These are phyloP conservation scores for Xanthoconium purpureum DNA, from an alignment of 768 basidiomycete species.

Conservation along the genomic window DNA sequence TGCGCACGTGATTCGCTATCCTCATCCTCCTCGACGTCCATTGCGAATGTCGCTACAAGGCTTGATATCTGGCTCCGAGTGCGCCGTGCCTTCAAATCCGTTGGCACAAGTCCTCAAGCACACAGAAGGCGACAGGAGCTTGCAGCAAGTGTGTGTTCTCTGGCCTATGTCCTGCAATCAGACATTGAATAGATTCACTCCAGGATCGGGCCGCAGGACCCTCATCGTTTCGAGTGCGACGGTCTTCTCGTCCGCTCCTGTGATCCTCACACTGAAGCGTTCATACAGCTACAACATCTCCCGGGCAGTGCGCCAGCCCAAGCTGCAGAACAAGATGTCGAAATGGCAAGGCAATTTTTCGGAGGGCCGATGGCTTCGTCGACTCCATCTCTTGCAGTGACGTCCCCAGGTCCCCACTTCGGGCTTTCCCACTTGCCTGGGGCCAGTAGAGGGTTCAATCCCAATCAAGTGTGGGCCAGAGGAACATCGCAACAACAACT, in stretches of 20 bases:
- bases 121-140: conserved; percentile 80
- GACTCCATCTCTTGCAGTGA: conserved; percentile 35
- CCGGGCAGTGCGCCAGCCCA: conserved; percentile 52
- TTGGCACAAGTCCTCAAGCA: conserved; percentile 88
- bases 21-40: not conserved
- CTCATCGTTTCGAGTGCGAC: conserved; percentile 63
- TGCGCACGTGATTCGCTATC: conserved; percentile 17
- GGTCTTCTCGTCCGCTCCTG: not conserved
- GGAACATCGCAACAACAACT: conserved; percentile 45
- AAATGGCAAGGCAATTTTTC: conserved; percentile 80
- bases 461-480: conserved; percentile 52
- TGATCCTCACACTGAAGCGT: not conserved
- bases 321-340: conserved; percentile 63
- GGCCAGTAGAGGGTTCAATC: conserved; percentile 32
- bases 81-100: conserved; percentile 80
- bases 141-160: conserved; percentile 65
- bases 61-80: conserved; percentile 86
- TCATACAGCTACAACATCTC: conserved; percentile 66
- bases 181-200: not conserved
- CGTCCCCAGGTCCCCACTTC: conserved; percentile 30
- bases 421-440: conserved; percentile 29
- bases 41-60: conserved; percentile 68
- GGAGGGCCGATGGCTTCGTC: conserved; percentile 39
- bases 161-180: not conserved
- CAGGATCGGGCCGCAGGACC: conserved; percentile 76